Percentiles rank a stretch among this genome's conserved stretches.
Conservation (phyloP, 2,329 filamentous ascomycete species). For the Eutypa lata region DNA sequence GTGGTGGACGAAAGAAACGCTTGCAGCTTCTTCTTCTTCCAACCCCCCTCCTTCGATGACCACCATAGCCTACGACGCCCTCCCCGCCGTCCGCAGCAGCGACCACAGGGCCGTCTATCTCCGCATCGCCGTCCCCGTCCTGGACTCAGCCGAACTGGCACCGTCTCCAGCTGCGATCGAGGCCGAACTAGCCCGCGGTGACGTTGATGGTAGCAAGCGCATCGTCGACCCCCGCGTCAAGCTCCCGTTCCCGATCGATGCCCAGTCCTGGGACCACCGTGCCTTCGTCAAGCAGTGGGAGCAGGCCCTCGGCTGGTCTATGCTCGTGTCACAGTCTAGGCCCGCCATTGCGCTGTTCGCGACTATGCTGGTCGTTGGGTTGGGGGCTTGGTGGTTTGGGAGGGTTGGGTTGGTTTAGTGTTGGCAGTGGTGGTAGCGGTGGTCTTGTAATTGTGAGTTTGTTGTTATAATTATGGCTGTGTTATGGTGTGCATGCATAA, state of each 20-base stretch:
- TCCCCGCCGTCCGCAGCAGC: conserved; percentile 77
- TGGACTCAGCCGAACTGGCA: conserved; percentile 37
- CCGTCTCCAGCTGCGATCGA: conserved; percentile 23
- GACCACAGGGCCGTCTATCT: conserved; percentile 86
- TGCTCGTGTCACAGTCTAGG: conserved; percentile 52
- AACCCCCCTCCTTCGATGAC: conserved; percentile 32
- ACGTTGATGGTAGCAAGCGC: background rate
- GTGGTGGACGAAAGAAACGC: conserved; percentile 40
- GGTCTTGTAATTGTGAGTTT: too few relatives aligned
- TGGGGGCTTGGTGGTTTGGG: conserved; percentile 44
- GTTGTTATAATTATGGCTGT: too few relatives aligned
- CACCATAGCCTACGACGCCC: conserved; percentile 67
- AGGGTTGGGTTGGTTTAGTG: conserved; percentile 16
- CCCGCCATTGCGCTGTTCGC: conserved; percentile 45
- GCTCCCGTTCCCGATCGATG: conserved; percentile 51
- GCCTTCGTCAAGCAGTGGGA: conserved; percentile 28
- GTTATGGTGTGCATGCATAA: background rate
- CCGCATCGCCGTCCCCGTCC: conserved; percentile 62
- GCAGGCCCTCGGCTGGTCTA: conserved; percentile 48
- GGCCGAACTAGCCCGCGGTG: conserved; percentile 10
- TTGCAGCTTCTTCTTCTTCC: conserved; percentile 1
- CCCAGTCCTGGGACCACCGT: conserved; percentile 52
- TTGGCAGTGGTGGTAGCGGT: too few relatives aligned
- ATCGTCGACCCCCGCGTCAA: conserved; percentile 23
- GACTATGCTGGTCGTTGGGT: conserved; percentile 38